Base-by-base conservation (phyloP, 2,329 filamentous ascomycete genomes). In the Coniochaeta sp. region DNA sequence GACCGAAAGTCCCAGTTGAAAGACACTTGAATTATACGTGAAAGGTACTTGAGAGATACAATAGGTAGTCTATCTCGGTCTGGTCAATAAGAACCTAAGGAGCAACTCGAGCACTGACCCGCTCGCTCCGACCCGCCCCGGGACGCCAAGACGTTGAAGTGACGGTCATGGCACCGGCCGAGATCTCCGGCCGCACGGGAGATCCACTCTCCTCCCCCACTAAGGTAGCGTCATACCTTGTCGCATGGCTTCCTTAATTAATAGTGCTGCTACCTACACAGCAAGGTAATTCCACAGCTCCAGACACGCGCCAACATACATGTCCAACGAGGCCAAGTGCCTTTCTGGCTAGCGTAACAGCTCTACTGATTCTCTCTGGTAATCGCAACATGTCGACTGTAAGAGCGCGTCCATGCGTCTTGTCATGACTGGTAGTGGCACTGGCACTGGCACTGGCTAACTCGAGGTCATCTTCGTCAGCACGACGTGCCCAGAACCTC, bases 401-500 rank as follows among this genome's bases (percentile, higher is more conserved):
- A 34, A 36, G 43, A 44, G 3, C 12, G 12, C 47, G 63, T 66
- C 63, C 26, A 52, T n/a, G 47, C 47, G 26, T 52, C 47, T 28
- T 63, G 65, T 60, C 62, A 62, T 31, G 47, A 31, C 22, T 14
- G 24, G 6, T 12, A 8, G 5, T 1, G 17, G 47, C 47, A n/a
- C n/a, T n/a, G n/a, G n/a, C n/a, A n/a, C n/a, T n/a, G 24, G 6
- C 22, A 8, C 14, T 1, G 17, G 47, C 47, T 52, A 52, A 52
- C 47, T 52, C 24, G 14, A n/a, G 14, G 22, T 5, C 2, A 28
- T 12, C 19, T n/a, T 28, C n/a, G 26, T 63, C 76, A 96, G 91
- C 93, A 97, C 82, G 91, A 91, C 71, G 83, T 96, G 73, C 84
- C 90, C 69, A 89, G 92, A 70, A 81, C 84, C 63, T 80, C 82